A percentile compares a stretch with the other conserved stretches of the same genome.
These are phyloP conservation scores for Arbutus unedo DNA, from an alignment of 148 eudicot genomes.

Conservation along the genomic window DNA sequence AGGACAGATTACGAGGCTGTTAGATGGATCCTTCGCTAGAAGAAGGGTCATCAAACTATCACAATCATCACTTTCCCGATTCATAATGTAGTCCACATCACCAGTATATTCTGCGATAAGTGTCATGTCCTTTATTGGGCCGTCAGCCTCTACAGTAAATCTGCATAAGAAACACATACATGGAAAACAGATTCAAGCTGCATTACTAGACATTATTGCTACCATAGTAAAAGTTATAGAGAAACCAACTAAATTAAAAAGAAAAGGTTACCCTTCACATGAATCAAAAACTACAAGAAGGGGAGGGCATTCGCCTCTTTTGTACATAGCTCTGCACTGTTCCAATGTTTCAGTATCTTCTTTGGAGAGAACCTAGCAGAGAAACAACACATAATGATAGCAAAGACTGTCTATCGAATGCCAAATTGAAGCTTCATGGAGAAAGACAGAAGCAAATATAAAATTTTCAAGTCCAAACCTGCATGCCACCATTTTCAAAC, in stretches of 20 bases:
- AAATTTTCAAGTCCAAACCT: constrained; percentile 39
- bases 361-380: constrained; percentile 65
- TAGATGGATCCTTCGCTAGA: constrained; percentile 52
- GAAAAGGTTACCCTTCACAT: constrained; percentile 61
- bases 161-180: constrained; percentile 35
- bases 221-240: not conserved
- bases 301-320: constrained; percentile 80
- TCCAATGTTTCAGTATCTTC: constrained; percentile 72
- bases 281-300: constrained; percentile 69
- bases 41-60: constrained; percentile 97
- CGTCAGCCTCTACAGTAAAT: constrained; percentile 81
- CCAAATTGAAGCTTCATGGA: not conserved
- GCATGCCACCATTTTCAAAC: constrained; percentile 88
- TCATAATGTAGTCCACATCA: constrained; percentile 84
- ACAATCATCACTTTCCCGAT: constrained; percentile 78
- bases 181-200: constrained; percentile 10
- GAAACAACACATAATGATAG: constrained; percentile 12
- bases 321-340: constrained; percentile 62
- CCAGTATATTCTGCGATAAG: constrained; percentile 75
- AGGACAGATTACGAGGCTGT: constrained; percentile 83
- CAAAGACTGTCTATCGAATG: not conserved
- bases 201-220: not conserved
- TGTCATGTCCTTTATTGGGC: constrained; percentile 81
- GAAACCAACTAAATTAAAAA: not conserved
- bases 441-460: not conserved